phyloP scores from a whole-genome alignment of 257 asterid genomes.

The Anisodus acutangulus region DNA sequence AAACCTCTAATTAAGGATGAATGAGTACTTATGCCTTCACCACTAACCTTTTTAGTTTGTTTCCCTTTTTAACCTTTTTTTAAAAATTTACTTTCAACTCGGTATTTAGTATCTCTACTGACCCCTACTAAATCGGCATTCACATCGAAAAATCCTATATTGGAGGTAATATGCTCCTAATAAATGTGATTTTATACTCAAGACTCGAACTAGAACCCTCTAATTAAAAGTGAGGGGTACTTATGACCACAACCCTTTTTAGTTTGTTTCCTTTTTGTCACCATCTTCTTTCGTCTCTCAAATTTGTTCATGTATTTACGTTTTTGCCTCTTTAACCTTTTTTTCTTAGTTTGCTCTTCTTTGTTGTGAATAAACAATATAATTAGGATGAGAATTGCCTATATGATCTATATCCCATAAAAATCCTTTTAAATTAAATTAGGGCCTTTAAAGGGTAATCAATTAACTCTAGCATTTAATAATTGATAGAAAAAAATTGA shows the following conservation, averaged over 20 bases:
- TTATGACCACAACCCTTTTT: background rate
- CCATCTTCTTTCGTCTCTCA: background rate
- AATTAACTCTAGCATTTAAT: slow-evolving; percentile 25
- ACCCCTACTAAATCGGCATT: too few species aligned
- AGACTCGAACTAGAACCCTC: background rate
- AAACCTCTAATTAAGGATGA: too few species aligned
- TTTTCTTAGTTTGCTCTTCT: background rate
- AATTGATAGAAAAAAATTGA: background rate
- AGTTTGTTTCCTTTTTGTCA: background rate
- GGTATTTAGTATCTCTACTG: too few species aligned
- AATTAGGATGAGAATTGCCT: background rate
- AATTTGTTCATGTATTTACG: background rate
- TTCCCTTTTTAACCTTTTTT: too few species aligned
- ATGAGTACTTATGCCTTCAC: too few species aligned
- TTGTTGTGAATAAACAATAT: slow-evolving; percentile 11
- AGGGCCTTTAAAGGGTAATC: slow-evolving; percentile 12
- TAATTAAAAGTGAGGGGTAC: background rate
- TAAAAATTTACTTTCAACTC: too few species aligned
- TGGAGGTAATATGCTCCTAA: background rate
- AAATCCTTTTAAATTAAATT: background rate
- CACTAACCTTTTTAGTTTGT: too few species aligned
- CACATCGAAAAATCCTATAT: background rate
- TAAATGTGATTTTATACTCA: background rate
- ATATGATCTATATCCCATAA: background rate
- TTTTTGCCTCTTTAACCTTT: background rate